A percentile compares a stretch with the other conserved stretches of the same genome.
Evolutionary conservation across 495 filamentous ascomycete species (phyloP).

Genomic region (Hypoxylon fuscum): DNA sequence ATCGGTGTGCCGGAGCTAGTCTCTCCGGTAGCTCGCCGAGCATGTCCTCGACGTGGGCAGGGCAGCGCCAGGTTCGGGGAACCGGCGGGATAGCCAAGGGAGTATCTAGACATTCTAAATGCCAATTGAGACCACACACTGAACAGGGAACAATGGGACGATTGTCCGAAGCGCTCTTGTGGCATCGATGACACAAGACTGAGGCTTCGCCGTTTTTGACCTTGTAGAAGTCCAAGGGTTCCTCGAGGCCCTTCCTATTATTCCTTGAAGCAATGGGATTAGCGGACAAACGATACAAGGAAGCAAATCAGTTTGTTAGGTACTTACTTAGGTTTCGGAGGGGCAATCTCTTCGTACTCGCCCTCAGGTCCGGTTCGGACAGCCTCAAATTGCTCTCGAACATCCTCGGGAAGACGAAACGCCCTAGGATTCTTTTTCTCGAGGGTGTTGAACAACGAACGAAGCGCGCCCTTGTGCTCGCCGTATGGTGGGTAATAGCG

Average conservation of each 20-base stretch:
- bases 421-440: slow-evolving; percentile 72
- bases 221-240: slow-evolving; percentile 72
- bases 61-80: slow-evolving; percentile 84
- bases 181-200: slow-evolving; percentile 77
- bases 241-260: slow-evolving; percentile 67
- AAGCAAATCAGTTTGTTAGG: background rate
- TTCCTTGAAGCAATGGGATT: slow-evolving; percentile 31
- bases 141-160: slow-evolving; percentile 81
- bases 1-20: slow-evolving; percentile 59
- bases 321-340: slow-evolving; percentile 52
- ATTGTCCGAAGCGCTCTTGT: slow-evolving; percentile 62
- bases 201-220: slow-evolving; percentile 71
- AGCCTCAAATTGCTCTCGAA: slow-evolving; percentile 77
- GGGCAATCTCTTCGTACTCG: slow-evolving; percentile 73
- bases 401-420: slow-evolving; percentile 73
- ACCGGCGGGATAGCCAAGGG: slow-evolving; percentile 80
- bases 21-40: slow-evolving; percentile 49
- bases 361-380: slow-evolving; percentile 78
- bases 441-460: slow-evolving; percentile 64
- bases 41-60: slow-evolving; percentile 77
- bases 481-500: slow-evolving; percentile 47
- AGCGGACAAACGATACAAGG: slow-evolving; percentile 27
- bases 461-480: slow-evolving; percentile 61
- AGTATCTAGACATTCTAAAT: slow-evolving; percentile 89
- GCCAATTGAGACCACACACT: slow-evolving; percentile 82